A percentile compares a stretch with the other conserved stretches of the same genome.
phyloP scores from a whole-genome alignment of 352 stramenopile genomes.

The Phytophthora meadii region DNA sequence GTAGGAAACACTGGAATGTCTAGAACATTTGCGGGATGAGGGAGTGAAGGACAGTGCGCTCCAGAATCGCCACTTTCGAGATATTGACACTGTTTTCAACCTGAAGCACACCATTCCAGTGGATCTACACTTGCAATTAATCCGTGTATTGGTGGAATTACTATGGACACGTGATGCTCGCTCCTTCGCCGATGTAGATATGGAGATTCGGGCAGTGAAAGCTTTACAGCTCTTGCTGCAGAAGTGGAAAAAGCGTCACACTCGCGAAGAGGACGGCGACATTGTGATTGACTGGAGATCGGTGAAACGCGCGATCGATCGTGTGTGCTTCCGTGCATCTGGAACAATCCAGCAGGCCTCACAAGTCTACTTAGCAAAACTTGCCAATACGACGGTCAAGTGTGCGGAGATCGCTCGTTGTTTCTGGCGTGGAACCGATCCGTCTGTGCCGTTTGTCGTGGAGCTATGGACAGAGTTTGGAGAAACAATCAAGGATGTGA shows the following conservation, averaged over 20 bases:
- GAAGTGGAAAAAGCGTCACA: conserved; percentile 59
- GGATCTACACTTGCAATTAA: conserved; percentile 49
- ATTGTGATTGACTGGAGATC: conserved; percentile 56
- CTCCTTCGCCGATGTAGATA: conserved; percentile 57
- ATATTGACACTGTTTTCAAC: conserved; percentile 63
- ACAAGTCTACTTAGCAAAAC: conserved; percentile 42
- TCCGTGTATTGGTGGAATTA: conserved; percentile 53
- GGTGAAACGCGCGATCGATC: conserved; percentile 53
- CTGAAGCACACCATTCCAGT: conserved; percentile 68
- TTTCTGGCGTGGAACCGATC: conserved; percentile 42
- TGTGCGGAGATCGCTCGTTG: conserved; percentile 59
- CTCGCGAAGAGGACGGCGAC: conserved; percentile 20
- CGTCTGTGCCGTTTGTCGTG: conserved; percentile 37
- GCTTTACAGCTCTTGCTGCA: conserved; percentile 52
- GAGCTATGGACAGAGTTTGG: conserved; percentile 66
- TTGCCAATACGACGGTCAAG: conserved; percentile 53
- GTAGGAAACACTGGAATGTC: conserved; percentile 47
- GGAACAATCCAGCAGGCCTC: conserved; percentile 47
- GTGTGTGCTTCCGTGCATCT: conserved; percentile 55
- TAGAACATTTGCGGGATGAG: conserved; percentile 38
- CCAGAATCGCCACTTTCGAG: conserved; percentile 69
- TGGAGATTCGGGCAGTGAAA: conserved; percentile 54
- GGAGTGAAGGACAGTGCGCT: conserved; percentile 20
- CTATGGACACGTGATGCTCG: conserved; percentile 52
- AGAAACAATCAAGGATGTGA: conserved; percentile 46